Evolutionary conservation across 2,329 filamentous ascomycete genomes (phyloP), one percentile per base, ranked within the genome.

Genomic region (Alternaria metachromatica): DNA sequence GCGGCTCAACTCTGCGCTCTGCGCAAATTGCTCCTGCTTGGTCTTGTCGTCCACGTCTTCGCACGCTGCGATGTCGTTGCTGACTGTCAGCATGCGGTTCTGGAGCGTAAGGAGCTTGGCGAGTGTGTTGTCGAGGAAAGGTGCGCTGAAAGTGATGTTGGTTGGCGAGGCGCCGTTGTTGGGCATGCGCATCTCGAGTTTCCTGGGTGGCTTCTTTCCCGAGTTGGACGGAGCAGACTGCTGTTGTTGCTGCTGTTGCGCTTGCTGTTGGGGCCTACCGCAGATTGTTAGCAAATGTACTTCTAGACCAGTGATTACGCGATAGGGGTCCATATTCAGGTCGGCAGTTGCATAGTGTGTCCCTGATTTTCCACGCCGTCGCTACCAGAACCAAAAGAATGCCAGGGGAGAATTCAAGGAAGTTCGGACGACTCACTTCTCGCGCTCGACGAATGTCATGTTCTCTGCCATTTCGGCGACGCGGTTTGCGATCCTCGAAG

Each of bases 391-490:
- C 25, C 37, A 54, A 37, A 50, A 48, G 6, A 3, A 10, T 41
- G 30, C 30, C 49, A 37, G 49, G 20, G 28, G 28, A 51, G 18
- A 23, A 51, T 51, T 37, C 49, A 44, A 8, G 12, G 20, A 41
- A 55, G 15, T 15, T 12, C 41, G 57, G 46, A 18, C 43, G 26
- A 68, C 76, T 55, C 74, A 80, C 78, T 69, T 74, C 55, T 79
- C 75, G 26, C 82, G 81, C 73, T 85, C 83, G 48, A 84, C 81
- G 64, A 85, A 84, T 15, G 83, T 85, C 68, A 84, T 83, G 75
- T 83, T 84, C 76, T 85, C 84, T 8, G 84, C 84, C 82, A 85
- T 84, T 69, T 85, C 84, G 6, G 82, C 84, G 12, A 85, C 83
- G 49, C 84, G 78, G 72, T 85, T 85, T 46, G 83, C 82, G 64